Evolutionary conservation across 1,284 basidiomycete genomes (phyloP).

Genomic region (Erythrobasidium hasegawianum): DNA sequence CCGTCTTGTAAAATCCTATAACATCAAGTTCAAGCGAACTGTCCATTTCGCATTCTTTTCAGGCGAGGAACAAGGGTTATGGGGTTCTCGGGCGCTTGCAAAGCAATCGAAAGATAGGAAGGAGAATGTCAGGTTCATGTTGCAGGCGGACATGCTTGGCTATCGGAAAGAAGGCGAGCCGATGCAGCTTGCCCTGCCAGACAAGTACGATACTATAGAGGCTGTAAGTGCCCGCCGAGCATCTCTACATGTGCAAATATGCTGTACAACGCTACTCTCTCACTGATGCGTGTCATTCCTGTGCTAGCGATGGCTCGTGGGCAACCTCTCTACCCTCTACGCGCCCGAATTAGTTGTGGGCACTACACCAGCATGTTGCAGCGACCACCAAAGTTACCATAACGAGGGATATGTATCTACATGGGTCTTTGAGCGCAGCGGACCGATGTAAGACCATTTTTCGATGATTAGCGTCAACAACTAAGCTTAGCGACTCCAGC

Average conservation of each 20-base stretch:
- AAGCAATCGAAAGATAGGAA: slow-evolving; percentile 28
- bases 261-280: too few species aligned
- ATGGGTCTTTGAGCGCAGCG: slow-evolving; percentile 48
- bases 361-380: slow-evolving; percentile 47
- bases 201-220: slow-evolving; percentile 37
- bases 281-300: slow-evolving; percentile 33
- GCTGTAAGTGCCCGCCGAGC: slow-evolving; percentile 21
- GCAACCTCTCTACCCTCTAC: slow-evolving; percentile 45
- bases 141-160: slow-evolving; percentile 46
- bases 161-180: slow-evolving; percentile 45
- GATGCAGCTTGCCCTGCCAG: slow-evolving; percentile 48
- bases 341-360: slow-evolving; percentile 43
- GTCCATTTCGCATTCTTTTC: slow-evolving; percentile 47
- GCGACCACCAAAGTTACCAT: too few species aligned
- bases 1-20: slow-evolving; percentile 34
- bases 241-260: too few species aligned
- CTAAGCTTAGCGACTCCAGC: too few species aligned
- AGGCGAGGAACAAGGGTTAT: slow-evolving; percentile 49
- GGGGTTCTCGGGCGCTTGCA: slow-evolving; percentile 37
- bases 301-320: slow-evolving; percentile 39
- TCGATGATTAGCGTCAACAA: too few species aligned
- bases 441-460: slow-evolving; percentile 41
- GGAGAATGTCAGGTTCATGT: slow-evolving; percentile 34
- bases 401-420: slow-evolving; percentile 38
- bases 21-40: slow-evolving; percentile 38